Conservation (phyloP, 2,329 filamentous ascomycete species). For the Ceratocystis destructans region DNA sequence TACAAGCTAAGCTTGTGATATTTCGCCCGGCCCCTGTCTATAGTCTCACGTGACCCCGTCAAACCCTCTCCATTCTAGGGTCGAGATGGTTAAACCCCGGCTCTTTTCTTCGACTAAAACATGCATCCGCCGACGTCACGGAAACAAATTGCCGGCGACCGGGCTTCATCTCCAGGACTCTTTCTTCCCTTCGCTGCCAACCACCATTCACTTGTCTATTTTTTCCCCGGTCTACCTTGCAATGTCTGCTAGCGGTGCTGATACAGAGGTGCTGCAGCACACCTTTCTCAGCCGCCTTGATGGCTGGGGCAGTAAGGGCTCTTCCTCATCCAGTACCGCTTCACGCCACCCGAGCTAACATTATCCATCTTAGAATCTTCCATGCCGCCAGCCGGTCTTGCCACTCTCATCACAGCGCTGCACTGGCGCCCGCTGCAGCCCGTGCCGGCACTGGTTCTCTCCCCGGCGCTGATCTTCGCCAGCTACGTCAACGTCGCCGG, state of each 20-base stretch:
- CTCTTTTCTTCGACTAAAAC: not conserved
- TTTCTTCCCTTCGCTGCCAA: not conserved
- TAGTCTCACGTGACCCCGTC: not conserved
- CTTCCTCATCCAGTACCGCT: slow-evolving; percentile 8
- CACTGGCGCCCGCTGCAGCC: slow-evolving; percentile 42
- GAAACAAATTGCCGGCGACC: not conserved
- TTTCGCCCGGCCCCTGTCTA: not conserved
- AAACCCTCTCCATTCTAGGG: not conserved
- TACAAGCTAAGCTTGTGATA: not conserved
- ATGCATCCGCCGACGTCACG: not conserved
- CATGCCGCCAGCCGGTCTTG: slow-evolving; percentile 41
- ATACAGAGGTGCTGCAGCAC: slow-evolving; percentile 10
- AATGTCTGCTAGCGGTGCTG: slow-evolving; percentile 8
- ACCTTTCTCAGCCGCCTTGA: slow-evolving; percentile 28
- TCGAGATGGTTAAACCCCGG: not conserved
- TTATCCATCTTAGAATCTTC: slow-evolving; percentile 33
- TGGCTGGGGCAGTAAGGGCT: slow-evolving; percentile 37
- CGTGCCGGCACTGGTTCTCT: slow-evolving; percentile 34
- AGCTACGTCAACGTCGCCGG: slow-evolving; percentile 47
- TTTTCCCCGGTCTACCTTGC: not conserved
- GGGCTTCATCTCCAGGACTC: not conserved
- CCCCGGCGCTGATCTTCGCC: slow-evolving; percentile 41
- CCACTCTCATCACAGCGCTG: slow-evolving; percentile 42
- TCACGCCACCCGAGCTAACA: not conserved
- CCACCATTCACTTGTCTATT: no score